A percentile compares a stretch with the other conserved stretches of the same genome.
These are phyloP conservation scores for Clavariopsis aquatica DNA, from an alignment of 495 filamentous ascomycete species.

Conservation along the genomic window DNA sequence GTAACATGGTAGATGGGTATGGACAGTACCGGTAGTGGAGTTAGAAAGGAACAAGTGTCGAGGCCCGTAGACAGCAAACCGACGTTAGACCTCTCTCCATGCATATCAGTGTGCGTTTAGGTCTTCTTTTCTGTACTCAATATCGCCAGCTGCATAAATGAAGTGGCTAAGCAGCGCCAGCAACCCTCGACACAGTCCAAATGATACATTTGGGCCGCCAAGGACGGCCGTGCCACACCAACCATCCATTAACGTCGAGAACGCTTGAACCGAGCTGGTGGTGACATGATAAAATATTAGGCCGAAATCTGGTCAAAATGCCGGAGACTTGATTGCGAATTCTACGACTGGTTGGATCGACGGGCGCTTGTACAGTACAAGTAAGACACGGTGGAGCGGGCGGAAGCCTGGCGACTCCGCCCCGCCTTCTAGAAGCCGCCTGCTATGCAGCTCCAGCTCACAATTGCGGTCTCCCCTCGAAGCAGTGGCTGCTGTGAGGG, in stretches of 20 bases:
- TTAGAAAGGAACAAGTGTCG: too few relatives aligned
- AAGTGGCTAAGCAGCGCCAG: too few relatives aligned
- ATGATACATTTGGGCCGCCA: too few relatives aligned
- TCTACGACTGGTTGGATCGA: slow-evolving; percentile 12
- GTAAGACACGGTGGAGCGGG: slow-evolving; percentile 14
- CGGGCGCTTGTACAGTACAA: background rate
- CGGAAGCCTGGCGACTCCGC: background rate
- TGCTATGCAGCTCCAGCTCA: slow-evolving; percentile 3
- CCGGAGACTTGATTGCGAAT: background rate
- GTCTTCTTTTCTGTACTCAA: too few relatives aligned
- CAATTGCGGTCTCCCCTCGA: background rate
- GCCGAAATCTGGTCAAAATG: background rate
- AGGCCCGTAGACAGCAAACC: too few relatives aligned
- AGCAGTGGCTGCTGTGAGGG: background rate
- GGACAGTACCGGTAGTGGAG: too few relatives aligned
- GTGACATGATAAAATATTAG: background rate
- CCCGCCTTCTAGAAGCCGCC: background rate
- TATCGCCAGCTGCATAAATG: too few relatives aligned
- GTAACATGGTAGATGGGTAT: too few relatives aligned
- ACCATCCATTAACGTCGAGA: background rate
- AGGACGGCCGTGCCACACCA: too few relatives aligned
- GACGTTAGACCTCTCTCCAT: too few relatives aligned
- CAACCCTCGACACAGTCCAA: too few relatives aligned
- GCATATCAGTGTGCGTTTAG: too few relatives aligned
- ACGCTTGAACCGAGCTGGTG: background rate